Evolutionary conservation across 78 protist species (phyloP), one percentile per base, ranked within the genome.

Genomic region (Speleostelium caveatum): DNA sequence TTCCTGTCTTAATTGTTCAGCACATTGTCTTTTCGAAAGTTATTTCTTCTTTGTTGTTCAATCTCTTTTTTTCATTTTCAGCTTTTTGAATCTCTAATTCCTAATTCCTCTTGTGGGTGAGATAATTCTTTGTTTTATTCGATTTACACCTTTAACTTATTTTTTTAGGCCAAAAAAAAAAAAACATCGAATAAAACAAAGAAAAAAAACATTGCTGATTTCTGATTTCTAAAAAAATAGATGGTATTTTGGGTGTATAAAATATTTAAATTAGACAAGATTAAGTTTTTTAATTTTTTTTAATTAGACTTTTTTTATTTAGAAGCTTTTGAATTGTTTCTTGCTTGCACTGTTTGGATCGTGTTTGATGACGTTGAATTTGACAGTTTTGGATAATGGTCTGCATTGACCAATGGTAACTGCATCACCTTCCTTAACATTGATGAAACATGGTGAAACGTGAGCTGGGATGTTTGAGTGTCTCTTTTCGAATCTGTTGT

Each of bases 401-500:
- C 98, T 51, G 95, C 99, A 97, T 96, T 98, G 98, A 65, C 99
- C 99, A 26, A 97, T 67, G 93, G 86, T 94, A 56, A 97, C 98
- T 21, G 33, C 0, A 56, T 98, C 99, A 61, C 99, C 99, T 19
- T 87, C 97, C 62, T 95, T 73, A 75, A 96, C 73, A 39, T 68
- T 89, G n/a, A n/a, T n/a, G 98, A 99, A 98, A 77, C 95, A 77
- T 55, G 99, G 99, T 12, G 99, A 97, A 85, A 51, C 26, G 97
- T 99, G 99, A 3, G 97, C 99, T 17, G 99, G 49, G 69, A 98
- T 75, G 97, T 97, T 99, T 53, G 68, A 86, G 99, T 99, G 99
- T 73, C 99, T 95, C 98, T 98, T 99, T 96, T 99, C 99, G 94
- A 92, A 99, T 7, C 99, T 94, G 96, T 98, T 96, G 99, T 98